phyloP scores from a whole-genome alignment of 768 basidiomycete genomes.

The Rhizopogon sp. region DNA sequence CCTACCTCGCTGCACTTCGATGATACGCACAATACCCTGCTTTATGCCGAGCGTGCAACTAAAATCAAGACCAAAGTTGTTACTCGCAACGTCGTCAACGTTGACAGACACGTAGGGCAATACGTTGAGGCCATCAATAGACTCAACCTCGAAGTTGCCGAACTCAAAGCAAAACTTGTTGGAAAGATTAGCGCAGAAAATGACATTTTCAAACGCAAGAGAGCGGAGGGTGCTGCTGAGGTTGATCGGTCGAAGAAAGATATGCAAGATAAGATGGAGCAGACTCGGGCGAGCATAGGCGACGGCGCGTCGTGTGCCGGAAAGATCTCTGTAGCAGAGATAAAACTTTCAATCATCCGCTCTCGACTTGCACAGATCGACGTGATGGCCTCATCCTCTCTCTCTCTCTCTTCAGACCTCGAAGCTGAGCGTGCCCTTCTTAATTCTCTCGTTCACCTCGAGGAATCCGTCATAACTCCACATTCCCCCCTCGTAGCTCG shows the following conservation, averaged over 20 bases:
- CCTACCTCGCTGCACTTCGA: conserved; percentile 96
- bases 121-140: conserved; percentile 94
- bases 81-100: conserved; percentile 91
- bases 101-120: conserved; percentile 90
- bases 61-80: conserved; percentile 98
- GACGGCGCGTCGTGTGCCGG: conserved; percentile 76
- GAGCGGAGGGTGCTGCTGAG: conserved; percentile 65
- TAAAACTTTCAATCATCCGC: conserved; percentile 60
- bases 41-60: conserved; percentile 97
- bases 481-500: conserved; percentile 55
- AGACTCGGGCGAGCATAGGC: conserved; percentile 63
- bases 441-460: conserved; percentile 58
- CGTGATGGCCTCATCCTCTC: conserved; percentile 29
- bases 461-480: conserved; percentile 61
- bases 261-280: conserved; percentile 64
- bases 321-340: conserved; percentile 64
- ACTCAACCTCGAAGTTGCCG: conserved; percentile 76
- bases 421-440: conserved; percentile 71
- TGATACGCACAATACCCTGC: conserved; percentile 96
- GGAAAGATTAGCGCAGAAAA: conserved; percentile 61
- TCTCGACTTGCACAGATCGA: conserved; percentile 58
- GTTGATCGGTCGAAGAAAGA: conserved; percentile 71
- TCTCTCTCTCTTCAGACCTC: conserved; percentile 48
- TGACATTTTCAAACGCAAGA: conserved; percentile 62
- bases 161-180: conserved; percentile 81